These are phyloP conservation scores for Pyrenophora seminiperda DNA, from an alignment of 2,329 filamentous ascomycete species.

Conservation along the genomic window DNA sequence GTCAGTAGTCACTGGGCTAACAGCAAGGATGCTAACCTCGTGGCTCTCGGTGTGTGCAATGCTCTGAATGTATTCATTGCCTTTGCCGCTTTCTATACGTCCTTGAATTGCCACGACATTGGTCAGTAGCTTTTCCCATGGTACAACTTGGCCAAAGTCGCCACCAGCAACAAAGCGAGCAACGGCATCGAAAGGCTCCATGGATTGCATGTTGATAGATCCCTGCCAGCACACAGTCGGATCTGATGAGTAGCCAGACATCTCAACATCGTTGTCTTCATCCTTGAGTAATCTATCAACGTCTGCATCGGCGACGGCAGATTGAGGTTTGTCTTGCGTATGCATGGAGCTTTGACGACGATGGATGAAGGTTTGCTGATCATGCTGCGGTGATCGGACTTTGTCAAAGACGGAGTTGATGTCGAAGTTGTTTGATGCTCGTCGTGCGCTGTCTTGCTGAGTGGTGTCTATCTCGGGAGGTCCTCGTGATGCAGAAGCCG, in stretches of 20 bases:
- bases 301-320: slow-evolving; percentile 78
- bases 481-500: slow-evolving; percentile 18
- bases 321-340: slow-evolving; percentile 49
- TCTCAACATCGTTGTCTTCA: slow-evolving; percentile 77
- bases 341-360: slow-evolving; percentile 59
- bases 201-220: slow-evolving; percentile 67
- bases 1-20: slow-evolving; percentile 66
- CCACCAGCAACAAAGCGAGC: slow-evolving; percentile 85
- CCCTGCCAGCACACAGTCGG: slow-evolving; percentile 66
- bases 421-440: slow-evolving; percentile 72
- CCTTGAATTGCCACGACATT: slow-evolving; percentile 72
- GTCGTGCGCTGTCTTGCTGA: slow-evolving; percentile 46
- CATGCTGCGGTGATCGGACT: slow-evolving; percentile 72
- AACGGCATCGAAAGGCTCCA: slow-evolving; percentile 75
- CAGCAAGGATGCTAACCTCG: slow-evolving; percentile 79
- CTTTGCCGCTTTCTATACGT: slow-evolving; percentile 79
- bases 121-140: slow-evolving; percentile 79
- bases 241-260: slow-evolving; percentile 74
- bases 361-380: slow-evolving; percentile 53
- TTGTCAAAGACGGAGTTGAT: slow-evolving; percentile 85
- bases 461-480: slow-evolving; percentile 46
- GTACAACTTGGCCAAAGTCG: slow-evolving; percentile 68
- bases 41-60: slow-evolving; percentile 80
- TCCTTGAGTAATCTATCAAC: slow-evolving; percentile 87
- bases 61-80: slow-evolving; percentile 88